A percentile compares a stretch with the other conserved stretches of the same genome.
Conservation (phyloP, 1,284 basidiomycete species). For the Cryptococcus sp. region DNA sequence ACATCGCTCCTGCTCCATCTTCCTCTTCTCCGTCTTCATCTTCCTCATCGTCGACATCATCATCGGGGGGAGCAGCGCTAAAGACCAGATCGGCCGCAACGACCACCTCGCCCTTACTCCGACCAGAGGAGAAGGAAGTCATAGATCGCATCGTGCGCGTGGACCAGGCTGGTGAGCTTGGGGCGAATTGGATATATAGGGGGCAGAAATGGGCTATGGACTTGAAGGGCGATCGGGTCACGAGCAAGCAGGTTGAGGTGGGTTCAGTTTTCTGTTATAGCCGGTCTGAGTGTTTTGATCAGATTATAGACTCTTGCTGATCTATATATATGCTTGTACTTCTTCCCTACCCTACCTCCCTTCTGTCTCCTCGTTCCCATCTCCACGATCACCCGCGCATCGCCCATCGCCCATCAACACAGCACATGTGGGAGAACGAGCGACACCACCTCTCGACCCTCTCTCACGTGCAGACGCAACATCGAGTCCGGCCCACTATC, state of each 20-base stretch:
- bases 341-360: no score
- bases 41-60: conserved; percentile 2
- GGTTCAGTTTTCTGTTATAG: conserved; percentile 37
- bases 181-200: conserved; percentile 88
- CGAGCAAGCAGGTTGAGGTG: conserved; percentile 76
- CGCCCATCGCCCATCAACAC: not conserved
- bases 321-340: no score
- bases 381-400: no score
- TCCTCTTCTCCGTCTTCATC: conserved; percentile 1
- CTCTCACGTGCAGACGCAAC: conserved; percentile 79
- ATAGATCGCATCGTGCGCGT: conserved; percentile 65
- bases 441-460: conserved; percentile 87
- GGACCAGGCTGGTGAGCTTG: conserved; percentile 89
- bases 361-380: no score
- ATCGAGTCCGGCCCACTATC: conserved; percentile 78
- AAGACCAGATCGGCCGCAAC: conserved; percentile 31
- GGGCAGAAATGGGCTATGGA: conserved; percentile 70
- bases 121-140: conserved; percentile 38
- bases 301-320: no score
- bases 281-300: no score
- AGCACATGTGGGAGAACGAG: conserved; percentile 98
- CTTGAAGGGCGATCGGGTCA: conserved; percentile 63
- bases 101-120: conserved; percentile 37
- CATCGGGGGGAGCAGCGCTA: conserved; percentile 1
- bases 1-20: conserved; percentile 3